These are phyloP conservation scores for Phytophthora citricola DNA, from an alignment of 352 stramenopile genomes.

Conservation along the genomic window DNA sequence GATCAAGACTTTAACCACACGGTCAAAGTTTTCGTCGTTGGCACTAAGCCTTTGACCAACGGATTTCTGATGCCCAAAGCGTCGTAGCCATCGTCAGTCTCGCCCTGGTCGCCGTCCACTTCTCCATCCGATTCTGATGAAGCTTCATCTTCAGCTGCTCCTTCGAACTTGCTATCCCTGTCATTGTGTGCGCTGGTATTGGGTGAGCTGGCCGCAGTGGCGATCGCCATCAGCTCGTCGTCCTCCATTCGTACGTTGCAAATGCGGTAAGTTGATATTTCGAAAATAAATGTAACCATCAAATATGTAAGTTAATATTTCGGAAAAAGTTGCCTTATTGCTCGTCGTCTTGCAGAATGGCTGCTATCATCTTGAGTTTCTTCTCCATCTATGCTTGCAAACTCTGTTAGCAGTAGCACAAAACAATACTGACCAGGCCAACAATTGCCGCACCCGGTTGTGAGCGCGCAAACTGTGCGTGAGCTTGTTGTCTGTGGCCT, in stretches of 20 bases:
- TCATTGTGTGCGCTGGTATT: constrained; percentile 1
- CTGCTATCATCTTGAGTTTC: constrained; percentile 62
- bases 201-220: background rate
- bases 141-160: background rate
- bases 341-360: constrained; percentile 43
- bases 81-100: background rate
- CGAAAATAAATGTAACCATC: constrained; percentile 1
- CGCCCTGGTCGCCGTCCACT: background rate
- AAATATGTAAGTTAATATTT: constrained; percentile 24
- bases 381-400: constrained; percentile 48
- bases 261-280: constrained; percentile 21
- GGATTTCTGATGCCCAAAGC: constrained; percentile 18
- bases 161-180: background rate
- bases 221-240: constrained; percentile 9
- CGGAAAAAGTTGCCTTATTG: constrained; percentile 17
- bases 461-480: constrained; percentile 36
- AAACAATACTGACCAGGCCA: background rate
- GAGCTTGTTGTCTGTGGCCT: constrained; percentile 36
- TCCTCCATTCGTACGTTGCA: constrained; percentile 18
- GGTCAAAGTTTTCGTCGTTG: constrained; percentile 42
- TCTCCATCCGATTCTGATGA: constrained; percentile 6
- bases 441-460: constrained; percentile 30
- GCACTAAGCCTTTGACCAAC: constrained; percentile 33
- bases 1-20: constrained; percentile 34
- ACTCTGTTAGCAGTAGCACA: background rate